Evolutionary conservation across 2,329 filamentous ascomycete species (phyloP).

Genomic region (Grosmannia serpens): DNA sequence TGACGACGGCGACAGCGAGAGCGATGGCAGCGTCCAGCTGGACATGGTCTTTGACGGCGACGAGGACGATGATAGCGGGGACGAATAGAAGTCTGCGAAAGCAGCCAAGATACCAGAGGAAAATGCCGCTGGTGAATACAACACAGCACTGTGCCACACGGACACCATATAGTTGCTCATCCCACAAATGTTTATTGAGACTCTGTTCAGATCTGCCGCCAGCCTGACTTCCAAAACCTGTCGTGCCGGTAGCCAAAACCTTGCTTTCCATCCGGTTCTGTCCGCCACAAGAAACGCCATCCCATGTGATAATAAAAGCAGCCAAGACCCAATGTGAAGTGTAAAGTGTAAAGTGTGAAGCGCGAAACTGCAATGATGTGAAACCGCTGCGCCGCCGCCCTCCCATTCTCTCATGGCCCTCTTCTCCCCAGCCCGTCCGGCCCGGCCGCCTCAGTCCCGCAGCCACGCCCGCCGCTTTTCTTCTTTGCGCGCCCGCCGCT

Average conservation of each 20-base stretch:
- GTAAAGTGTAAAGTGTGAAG: neutral
- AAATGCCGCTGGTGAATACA: no score
- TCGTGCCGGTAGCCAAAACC: neutral
- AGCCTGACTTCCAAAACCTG: no score
- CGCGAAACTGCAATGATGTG: neutral
- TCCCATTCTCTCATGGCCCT: neutral
- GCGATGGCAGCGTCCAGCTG: conserved; percentile 44
- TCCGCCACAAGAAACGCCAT: neutral
- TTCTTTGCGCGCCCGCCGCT: conserved; percentile 79
- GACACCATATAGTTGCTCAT: neutral
- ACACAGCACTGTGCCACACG: neutral
- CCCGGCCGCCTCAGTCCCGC: conserved; percentile 58
- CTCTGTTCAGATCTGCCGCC: no score
- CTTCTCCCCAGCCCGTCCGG: no score
- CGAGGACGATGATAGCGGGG: conserved; percentile 29
- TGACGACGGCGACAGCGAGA: conserved; percentile 33
- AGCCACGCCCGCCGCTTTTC: conserved; percentile 91
- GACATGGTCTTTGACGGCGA: conserved; percentile 46
- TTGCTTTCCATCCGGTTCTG: neutral
- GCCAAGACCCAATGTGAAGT: no score
- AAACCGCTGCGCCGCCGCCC: no score
- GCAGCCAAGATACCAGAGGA: neutral
- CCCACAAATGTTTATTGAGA: neutral
- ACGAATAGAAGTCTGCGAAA: neutral
- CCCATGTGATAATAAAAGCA: neutral